phyloP scores from a whole-genome alignment of 352 stramenopile genomes.

The Nothophytophthora sp. region DNA sequence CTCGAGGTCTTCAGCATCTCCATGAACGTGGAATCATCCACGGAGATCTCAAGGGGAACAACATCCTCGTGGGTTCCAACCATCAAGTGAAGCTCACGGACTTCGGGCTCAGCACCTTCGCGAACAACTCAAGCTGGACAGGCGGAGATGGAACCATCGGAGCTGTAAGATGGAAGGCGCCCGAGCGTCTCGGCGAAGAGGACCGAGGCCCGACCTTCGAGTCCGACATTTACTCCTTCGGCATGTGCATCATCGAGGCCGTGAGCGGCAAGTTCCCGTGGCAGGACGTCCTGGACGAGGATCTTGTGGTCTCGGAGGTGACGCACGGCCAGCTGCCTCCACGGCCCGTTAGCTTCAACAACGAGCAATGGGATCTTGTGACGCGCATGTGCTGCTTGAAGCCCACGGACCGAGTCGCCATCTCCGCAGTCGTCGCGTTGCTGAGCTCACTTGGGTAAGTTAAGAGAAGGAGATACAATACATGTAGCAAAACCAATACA shows the following conservation, averaged over 20 bases:
- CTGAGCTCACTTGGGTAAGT: slow-evolving; percentile 16
- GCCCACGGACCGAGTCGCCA: slow-evolving; percentile 17
- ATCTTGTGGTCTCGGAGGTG: slow-evolving; percentile 19
- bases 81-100: slow-evolving; percentile 33
- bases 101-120: slow-evolving; percentile 30
- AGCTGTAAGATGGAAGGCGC: slow-evolving; percentile 33
- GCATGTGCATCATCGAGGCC: slow-evolving; percentile 39
- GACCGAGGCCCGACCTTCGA: slow-evolving; percentile 22
- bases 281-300: slow-evolving; percentile 24
- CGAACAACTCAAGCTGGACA: slow-evolving; percentile 20
- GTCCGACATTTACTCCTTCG: slow-evolving; percentile 43
- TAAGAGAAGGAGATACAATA: not conserved
- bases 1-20: slow-evolving; percentile 27
- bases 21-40: slow-evolving; percentile 57
- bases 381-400: slow-evolving; percentile 24
- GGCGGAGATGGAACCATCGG: slow-evolving; percentile 6
- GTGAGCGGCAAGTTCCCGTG: slow-evolving; percentile 31
- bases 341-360: slow-evolving; percentile 12
- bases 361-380: slow-evolving; percentile 30
- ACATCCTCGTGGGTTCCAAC: slow-evolving; percentile 67
- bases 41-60: slow-evolving; percentile 84
- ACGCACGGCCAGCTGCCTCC: slow-evolving; percentile 18
- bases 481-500: too few relatives aligned
- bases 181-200: slow-evolving; percentile 23
- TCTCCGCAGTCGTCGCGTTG: slow-evolving; percentile 13